Percentiles rank a stretch among this genome's conserved stretches.
Evolutionary conservation across 2,329 filamentous ascomycete genomes (phyloP).

Genomic region (Hypoxylon sp.): DNA sequence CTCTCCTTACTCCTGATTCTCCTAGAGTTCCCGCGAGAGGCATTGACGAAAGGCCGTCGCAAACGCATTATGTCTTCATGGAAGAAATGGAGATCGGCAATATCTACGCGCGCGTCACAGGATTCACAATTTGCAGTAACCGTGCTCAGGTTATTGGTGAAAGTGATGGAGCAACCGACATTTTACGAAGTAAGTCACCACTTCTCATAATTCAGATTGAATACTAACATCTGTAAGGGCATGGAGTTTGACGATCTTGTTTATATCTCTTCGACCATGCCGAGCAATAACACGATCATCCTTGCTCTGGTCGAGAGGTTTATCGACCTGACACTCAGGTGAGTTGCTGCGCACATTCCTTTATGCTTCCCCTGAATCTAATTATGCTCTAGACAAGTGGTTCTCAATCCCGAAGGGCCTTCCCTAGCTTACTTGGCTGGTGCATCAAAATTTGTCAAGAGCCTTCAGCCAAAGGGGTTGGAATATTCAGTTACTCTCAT

Average conservation of each 20-base stretch:
- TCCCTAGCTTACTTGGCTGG: conserved; percentile 46
- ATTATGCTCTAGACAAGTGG: conserved; percentile 47
- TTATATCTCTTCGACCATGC: conserved; percentile 44
- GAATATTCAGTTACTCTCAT: conserved; percentile 38
- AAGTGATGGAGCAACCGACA: conserved; percentile 52
- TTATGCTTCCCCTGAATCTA: conserved; percentile 23
- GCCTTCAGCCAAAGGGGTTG: conserved; percentile 31
- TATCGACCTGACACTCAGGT: conserved; percentile 49
- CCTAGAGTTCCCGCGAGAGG: conserved; percentile 48
- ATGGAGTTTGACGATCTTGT: conserved; percentile 52
- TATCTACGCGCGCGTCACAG: conserved; percentile 41
- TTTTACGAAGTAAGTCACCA: conserved; percentile 49
- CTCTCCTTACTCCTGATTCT: conserved; percentile 44
- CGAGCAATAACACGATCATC: conserved; percentile 29
- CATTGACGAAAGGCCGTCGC: conserved; percentile 50
- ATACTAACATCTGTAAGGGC: conserved; percentile 42
- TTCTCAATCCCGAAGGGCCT: conserved; percentile 43
- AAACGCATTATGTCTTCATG: conserved; percentile 53
- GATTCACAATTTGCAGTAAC: conserved; percentile 44
- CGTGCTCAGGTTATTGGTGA: conserved; percentile 49
- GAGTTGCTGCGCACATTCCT: conserved; percentile 18
- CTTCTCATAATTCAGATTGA: not conserved
- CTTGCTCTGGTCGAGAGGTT: conserved; percentile 46
- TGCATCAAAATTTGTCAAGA: conserved; percentile 45
- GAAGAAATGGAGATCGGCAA: conserved; percentile 47